These are phyloP conservation scores for Phialophora expanda DNA, from an alignment of 2,329 filamentous ascomycete genomes.

Conservation along the genomic window DNA sequence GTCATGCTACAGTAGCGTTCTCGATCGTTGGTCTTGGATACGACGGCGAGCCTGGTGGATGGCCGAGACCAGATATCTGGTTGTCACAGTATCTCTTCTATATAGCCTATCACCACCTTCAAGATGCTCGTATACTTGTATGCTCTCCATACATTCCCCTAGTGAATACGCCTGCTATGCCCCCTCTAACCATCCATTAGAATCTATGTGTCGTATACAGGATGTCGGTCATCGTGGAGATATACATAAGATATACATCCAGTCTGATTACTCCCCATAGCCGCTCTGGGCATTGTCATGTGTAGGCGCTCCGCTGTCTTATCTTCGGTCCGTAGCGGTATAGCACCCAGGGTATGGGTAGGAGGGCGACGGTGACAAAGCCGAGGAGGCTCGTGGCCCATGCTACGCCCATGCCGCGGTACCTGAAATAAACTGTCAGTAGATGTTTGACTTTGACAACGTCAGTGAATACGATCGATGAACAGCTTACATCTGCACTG, in stretches of 20 bases:
- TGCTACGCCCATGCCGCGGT: constrained; percentile 42
- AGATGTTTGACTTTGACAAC: background rate
- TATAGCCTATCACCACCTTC: background rate
- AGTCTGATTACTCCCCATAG: background rate
- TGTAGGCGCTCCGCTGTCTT: constrained; percentile 47
- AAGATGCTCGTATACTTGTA: background rate
- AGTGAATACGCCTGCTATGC: background rate
- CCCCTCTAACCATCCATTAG: background rate
- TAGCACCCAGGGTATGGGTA: constrained; percentile 53
- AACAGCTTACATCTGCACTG: constrained; percentile 42
- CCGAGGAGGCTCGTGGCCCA: constrained; percentile 46
- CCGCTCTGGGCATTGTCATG: background rate
- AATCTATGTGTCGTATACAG: background rate
- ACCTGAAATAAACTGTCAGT: constrained; percentile 19
- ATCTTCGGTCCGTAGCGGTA: constrained; percentile 50
- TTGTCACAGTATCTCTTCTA: background rate
- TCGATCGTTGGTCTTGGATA: no score
- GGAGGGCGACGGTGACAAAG: constrained; percentile 42
- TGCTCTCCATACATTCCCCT: background rate
- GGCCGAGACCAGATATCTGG: no score
- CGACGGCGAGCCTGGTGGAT: no score
- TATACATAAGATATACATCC: background rate
- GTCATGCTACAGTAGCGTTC: no score
- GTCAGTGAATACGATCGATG: background rate
- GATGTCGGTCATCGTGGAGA: background rate